These are phyloP conservation scores for Beverwykella pulmonaria DNA, from an alignment of 495 filamentous ascomycete genomes.

Conservation along the genomic window DNA sequence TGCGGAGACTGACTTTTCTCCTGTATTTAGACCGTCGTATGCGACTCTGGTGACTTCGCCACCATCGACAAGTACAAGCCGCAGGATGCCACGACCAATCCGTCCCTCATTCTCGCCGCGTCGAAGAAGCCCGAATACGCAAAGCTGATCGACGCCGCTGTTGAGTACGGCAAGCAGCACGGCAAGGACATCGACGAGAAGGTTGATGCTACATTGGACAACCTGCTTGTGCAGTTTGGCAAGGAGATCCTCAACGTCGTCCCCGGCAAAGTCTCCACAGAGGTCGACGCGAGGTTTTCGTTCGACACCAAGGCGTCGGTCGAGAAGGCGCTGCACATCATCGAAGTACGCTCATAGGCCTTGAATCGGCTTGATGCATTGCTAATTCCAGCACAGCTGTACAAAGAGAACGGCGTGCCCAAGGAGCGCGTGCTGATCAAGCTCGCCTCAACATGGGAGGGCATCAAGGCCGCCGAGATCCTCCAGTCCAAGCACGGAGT, in stretches of 20 bases:
- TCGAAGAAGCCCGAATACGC: constrained; percentile 98
- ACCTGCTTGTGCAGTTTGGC: constrained; percentile 96
- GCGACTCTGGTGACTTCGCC: constrained; percentile 84
- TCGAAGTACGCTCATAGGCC: constrained; percentile 67
- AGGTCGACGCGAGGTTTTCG: constrained; percentile 95
- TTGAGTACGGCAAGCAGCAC: constrained; percentile 80
- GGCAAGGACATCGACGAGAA: constrained; percentile 60
- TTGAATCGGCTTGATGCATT: neutral
- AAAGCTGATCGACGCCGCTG: constrained; percentile 82
- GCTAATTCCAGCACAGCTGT: constrained; percentile 63
- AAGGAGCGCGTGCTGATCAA: constrained; percentile 94
- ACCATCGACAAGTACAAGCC: constrained; percentile 99
- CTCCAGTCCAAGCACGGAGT: constrained; percentile 91
- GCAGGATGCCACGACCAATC: constrained; percentile 99
- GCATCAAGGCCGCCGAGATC: constrained; percentile 94
- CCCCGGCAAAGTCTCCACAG: constrained; percentile 96
- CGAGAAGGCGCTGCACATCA: constrained; percentile 95
- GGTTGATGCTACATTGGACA: constrained; percentile 60
- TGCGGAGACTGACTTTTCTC: constrained; percentile 4
- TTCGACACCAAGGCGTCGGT: constrained; percentile 93
- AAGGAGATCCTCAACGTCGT: constrained; percentile 96
- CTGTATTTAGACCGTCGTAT: constrained; percentile 74
- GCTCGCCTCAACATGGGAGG: constrained; percentile 90
- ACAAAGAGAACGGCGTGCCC: constrained; percentile 84
- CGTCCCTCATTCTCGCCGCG: constrained; percentile 94